Evolutionary conservation across 2,329 filamentous ascomycete genomes (phyloP), one percentile per base, ranked within the genome.

Genomic region (Colletotrichum spaethianum): DNA sequence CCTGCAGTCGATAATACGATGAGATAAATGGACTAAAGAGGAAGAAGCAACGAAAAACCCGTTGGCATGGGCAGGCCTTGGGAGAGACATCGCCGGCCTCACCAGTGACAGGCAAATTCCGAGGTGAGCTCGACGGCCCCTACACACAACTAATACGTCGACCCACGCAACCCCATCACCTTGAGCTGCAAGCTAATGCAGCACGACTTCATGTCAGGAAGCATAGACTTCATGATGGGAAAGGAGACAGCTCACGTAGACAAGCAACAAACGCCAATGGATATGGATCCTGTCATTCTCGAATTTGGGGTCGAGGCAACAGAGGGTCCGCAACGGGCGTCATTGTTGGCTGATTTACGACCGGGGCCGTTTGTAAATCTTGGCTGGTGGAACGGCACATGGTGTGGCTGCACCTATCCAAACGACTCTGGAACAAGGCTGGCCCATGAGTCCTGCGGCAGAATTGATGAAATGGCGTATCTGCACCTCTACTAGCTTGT

Each of bases 261-360:
- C 69, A 69, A 48, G 31, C 52, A 16, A 60, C 11, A 18, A 0
- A 28, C 14, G 33, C 46, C 70, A 69, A 55, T 69, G 52, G 9
- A 14, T 42, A 42, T 18, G 50, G 60, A 12, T 57, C 16, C 48
- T 33, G 31, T 53, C 52, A 63, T 60, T 42, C 44, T 60, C 46
- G 59, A 63, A 46, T n/a, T 28, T 31, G 59, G 23, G 20, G 23
- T 36, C 44, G 36, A 38, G 60, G 26, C 31, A n/a, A 40, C 8
- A 33, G 61, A 52, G 61, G 55, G 40, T 50, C 63, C 61, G 42
- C 44, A 53, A 36, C 38, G 31, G 61, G 50, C 44, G 50, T 52
- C 73, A 50, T 60, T 72, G 73, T 74, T 74, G 73, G 73, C 60
- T 31, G 33, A 31, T 72, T 55, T 74, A 74, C 73, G 73, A 73